phyloP scores from a whole-genome alignment of 1,284 basidiomycete genomes.

The Acaromyces ingoldii region DNA sequence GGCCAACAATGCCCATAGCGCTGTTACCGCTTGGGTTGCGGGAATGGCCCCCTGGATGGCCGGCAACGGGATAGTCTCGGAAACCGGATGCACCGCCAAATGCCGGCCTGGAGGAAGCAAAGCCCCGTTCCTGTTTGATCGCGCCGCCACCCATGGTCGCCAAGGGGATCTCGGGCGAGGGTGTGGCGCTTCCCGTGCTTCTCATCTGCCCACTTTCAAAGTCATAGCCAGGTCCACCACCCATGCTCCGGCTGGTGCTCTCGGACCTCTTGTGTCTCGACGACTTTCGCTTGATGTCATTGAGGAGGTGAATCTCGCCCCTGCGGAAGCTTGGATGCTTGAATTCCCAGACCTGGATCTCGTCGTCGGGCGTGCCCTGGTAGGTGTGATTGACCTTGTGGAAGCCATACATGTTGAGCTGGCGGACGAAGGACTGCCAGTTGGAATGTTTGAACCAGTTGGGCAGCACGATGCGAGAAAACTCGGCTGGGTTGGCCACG shows the following conservation, averaged over 20 bases:
- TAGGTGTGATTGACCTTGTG: slow-evolving; percentile 48
- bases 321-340: slow-evolving; percentile 37
- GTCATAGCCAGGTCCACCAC: slow-evolving; percentile 1
- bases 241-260: slow-evolving; percentile 14
- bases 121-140: too few relatives aligned
- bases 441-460: slow-evolving; percentile 49
- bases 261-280: slow-evolving; percentile 33
- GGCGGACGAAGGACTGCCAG: slow-evolving; percentile 46
- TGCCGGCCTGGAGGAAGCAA: too few relatives aligned
- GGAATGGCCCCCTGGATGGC: too few relatives aligned
- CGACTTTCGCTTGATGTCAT: slow-evolving; percentile 43
- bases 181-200: slow-evolving; percentile 25
- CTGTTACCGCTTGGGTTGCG: too few relatives aligned
- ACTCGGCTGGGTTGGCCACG: slow-evolving; percentile 43
- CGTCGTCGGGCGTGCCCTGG: slow-evolving; percentile 34
- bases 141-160: slow-evolving; percentile 20
- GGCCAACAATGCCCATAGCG: too few relatives aligned
- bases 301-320: slow-evolving; percentile 34
- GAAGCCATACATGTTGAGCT: slow-evolving; percentile 44
- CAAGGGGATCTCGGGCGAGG: slow-evolving; percentile 24
- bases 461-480: slow-evolving; percentile 37
- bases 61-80: too few relatives aligned
- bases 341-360: slow-evolving; percentile 46
- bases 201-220: background rate
- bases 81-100: too few relatives aligned